phyloP scores from a whole-genome alignment of 208 protist genomes.

The Leishmania tarentolae region DNA sequence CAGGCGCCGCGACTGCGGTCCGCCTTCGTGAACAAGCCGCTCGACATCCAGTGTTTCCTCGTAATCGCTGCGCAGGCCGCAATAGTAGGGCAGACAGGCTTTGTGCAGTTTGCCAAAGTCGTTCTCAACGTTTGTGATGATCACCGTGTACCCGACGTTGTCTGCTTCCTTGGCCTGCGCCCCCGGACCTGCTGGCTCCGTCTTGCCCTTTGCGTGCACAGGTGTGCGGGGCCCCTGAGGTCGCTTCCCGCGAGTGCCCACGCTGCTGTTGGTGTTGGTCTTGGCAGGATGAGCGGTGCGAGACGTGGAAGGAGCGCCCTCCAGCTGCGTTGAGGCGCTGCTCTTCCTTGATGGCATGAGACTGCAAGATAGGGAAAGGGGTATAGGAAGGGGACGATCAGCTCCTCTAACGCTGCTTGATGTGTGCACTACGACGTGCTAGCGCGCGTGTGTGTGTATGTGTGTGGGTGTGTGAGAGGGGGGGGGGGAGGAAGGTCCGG shows the following conservation, averaged over 20 bases:
- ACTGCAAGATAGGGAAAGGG: background rate
- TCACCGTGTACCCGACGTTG: slow-evolving; percentile 63
- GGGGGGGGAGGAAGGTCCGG: background rate
- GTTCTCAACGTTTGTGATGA: slow-evolving; percentile 88
- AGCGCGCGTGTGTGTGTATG: background rate
- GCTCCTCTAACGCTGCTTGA: background rate
- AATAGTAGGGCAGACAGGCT: slow-evolving; percentile 48
- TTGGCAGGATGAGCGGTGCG: background rate
- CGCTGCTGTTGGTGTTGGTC: background rate
- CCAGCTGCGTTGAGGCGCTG: background rate
- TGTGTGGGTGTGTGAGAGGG: background rate
- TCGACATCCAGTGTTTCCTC: slow-evolving; percentile 32
- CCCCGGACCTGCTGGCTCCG: background rate
- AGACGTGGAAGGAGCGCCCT: background rate
- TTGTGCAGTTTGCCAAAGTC: slow-evolving; percentile 80
- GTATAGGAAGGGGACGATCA: background rate
- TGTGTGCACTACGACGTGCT: background rate
- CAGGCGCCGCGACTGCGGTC: background rate
- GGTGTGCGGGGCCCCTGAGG: slow-evolving; percentile 1
- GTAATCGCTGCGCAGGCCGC: slow-evolving; percentile 40
- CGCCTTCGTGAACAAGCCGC: slow-evolving; percentile 12
- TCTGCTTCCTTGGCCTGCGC: background rate
- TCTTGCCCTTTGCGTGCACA: background rate
- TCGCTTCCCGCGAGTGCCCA: background rate
- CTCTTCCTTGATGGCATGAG: background rate